phyloP scores from a whole-genome alignment of 805 yeast species.

The Wickerhamomyces queroliae region DNA sequence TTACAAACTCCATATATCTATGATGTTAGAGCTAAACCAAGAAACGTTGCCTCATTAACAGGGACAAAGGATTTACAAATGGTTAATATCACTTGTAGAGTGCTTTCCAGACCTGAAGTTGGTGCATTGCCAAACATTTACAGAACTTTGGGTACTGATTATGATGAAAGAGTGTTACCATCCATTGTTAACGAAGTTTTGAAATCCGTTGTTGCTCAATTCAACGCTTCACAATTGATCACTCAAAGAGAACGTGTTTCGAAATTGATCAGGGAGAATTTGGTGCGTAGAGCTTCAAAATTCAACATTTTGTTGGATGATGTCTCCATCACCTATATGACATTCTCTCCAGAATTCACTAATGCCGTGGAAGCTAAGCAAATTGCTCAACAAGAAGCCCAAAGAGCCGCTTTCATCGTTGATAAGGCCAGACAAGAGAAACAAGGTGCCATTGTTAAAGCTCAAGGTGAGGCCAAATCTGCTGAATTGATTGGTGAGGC shows the following conservation, averaged over 20 bases:
- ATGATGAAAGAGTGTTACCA: constrained; percentile 95
- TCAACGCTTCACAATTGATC: constrained; percentile 95
- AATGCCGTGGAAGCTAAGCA: constrained; percentile 98
- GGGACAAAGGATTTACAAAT: constrained; percentile 98
- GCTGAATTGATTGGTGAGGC: constrained; percentile 99
- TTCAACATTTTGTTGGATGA: constrained; percentile 89
- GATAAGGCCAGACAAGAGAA: constrained; percentile 97
- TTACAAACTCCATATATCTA: constrained; percentile 86
- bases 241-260: constrained; percentile 99
- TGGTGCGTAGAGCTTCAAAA: constrained; percentile 84
- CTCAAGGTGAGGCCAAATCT: constrained; percentile 97
- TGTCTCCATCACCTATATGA: constrained; percentile 94
- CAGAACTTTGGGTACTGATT: constrained; percentile 90
- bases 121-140: constrained; percentile 74
- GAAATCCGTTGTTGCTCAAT: constrained; percentile 96
- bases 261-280: constrained; percentile 81
- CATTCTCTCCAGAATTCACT: constrained; percentile 96
- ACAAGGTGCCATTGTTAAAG: constrained; percentile 93
- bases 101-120: constrained; percentile 82
- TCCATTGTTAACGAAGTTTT: constrained; percentile 97
- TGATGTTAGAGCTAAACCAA: constrained; percentile 96
- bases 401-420: constrained; percentile 94
- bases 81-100: constrained; percentile 99
- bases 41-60: constrained; percentile 91
- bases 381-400: constrained; percentile 99